phyloP scores from a whole-genome alignment of 441 rosid genomes.

The Jatropha podagrica region DNA sequence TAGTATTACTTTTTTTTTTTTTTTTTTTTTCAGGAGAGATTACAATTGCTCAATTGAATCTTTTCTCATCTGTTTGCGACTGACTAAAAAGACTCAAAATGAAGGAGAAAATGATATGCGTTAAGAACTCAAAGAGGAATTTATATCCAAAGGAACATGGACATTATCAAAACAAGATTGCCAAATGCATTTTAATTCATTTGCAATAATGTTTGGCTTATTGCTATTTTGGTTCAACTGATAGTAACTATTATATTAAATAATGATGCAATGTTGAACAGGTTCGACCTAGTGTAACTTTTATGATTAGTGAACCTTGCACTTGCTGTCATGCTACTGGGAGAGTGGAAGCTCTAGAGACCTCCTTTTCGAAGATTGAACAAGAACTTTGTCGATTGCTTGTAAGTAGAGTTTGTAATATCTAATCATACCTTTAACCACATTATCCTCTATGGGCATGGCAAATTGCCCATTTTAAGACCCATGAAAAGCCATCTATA shows the following conservation, averaged over 20 bases:
- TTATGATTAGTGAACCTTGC: constrained; percentile 96
- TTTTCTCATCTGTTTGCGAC: not conserved
- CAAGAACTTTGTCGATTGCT: constrained; percentile 88
- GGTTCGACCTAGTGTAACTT: constrained; percentile 98
- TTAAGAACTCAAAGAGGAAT: not conserved
- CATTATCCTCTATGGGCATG: not conserved
- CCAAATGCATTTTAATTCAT: not conserved
- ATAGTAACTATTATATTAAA: constrained; percentile 18
- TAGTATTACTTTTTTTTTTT: not conserved
- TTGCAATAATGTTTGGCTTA: not conserved
- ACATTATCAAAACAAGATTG: constrained; percentile 1
- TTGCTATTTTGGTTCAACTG: constrained; percentile 12
- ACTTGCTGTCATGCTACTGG: constrained; percentile 92
- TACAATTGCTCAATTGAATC: not conserved
- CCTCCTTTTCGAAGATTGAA: constrained; percentile 92
- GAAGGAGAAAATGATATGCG: not conserved
- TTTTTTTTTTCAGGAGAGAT: not conserved
- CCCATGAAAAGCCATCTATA: not conserved
- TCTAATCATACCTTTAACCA: not conserved
- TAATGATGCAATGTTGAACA: constrained; percentile 33
- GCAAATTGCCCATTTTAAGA: constrained; percentile 1
- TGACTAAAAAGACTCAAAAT: not conserved
- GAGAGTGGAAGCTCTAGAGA: constrained; percentile 95
- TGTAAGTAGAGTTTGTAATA: constrained; percentile 45
- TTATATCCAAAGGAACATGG: not conserved